These are phyloP conservation scores for Phlyctochytrium planicorne DNA, from an alignment of 192 early-diverging fungal genomes.

Conservation along the genomic window DNA sequence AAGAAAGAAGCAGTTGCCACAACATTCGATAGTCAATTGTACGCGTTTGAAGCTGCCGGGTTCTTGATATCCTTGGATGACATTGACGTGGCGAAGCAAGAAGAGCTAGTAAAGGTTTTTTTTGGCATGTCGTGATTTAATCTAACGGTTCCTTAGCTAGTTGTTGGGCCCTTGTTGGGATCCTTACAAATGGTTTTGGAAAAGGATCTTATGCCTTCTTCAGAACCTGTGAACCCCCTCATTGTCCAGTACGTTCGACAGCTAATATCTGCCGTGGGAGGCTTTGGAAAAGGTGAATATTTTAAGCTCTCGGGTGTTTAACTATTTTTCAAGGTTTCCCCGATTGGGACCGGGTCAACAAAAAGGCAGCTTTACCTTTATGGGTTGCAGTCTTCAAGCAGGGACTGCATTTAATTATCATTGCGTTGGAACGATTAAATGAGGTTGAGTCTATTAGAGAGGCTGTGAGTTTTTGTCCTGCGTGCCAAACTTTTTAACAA, in stretches of 20 bases:
- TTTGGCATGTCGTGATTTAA: conserved; percentile 13
- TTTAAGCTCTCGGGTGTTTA: conserved; percentile 24
- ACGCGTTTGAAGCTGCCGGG: conserved; percentile 91
- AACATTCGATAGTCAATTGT: conserved; percentile 79
- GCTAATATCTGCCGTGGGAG: conserved; percentile 79
- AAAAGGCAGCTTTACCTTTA: conserved; percentile 29
- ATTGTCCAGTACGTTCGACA: conserved; percentile 78
- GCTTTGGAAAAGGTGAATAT: conserved; percentile 81
- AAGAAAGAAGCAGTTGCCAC: conserved; percentile 50
- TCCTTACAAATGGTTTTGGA: conserved; percentile 75
- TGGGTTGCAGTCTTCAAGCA: conserved; percentile 78
- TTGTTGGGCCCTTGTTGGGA: conserved; percentile 75
- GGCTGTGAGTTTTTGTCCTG: conserved; percentile 27
- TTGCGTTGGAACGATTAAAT: conserved; percentile 26
- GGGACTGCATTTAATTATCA: conserved; percentile 40
- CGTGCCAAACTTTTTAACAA: conserved; percentile 5
- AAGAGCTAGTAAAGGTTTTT: conserved; percentile 53
- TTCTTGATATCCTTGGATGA: conserved; percentile 79
- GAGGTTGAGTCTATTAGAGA: conserved; percentile 43
- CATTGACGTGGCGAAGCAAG: conserved; percentile 68
- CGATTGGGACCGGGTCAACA: conserved; percentile 32
- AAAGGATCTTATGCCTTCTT: conserved; percentile 57
- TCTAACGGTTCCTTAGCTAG: conserved; percentile 49
- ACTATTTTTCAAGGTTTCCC: conserved; percentile 64
- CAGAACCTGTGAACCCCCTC: conserved; percentile 63